Base-by-base conservation (phyloP, 495 filamentous ascomycete species). In the Penicillium lividum region DNA sequence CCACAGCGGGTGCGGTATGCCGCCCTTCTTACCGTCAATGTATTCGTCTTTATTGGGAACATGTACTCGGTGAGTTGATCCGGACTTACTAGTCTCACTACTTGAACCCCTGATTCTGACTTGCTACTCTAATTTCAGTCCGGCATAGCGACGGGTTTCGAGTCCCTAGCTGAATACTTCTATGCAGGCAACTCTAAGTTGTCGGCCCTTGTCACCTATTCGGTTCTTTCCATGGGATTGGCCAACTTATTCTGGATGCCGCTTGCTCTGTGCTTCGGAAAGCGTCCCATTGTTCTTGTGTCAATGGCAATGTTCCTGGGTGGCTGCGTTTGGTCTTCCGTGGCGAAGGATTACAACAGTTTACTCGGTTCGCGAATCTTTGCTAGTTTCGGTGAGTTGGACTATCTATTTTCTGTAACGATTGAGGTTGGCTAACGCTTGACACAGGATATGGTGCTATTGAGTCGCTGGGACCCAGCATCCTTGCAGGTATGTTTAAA, bases 181-280 rank as follows among this genome's bases (percentile, higher is more conserved):
- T 64, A 61, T 22, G 63, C 67, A 16, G 44, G 46, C 15, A 69
- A 67, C 44, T 46, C 61, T 2, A 44, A 61, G 31, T 46, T 77
- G 6, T 56, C 69, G n/a, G 58, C 68, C 18, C 38, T 73, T 0
- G 58, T 77, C 36, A 65, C 66, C 5, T 77, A 68, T 46, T 68
- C 72, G 0, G 72, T 77, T 7, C 59, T 77, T 8, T 62, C 71
- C 13, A 68, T 75, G 60, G 74, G 74, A 7, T 51, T 73, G 27
- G 68, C 73, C 0, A 80, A 80, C 7, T 48, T 82, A 7, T 59
- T 81, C 45, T 80, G 80, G 75, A 78, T 79, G 40, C 81, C 81
- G 1, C 55, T 83, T 15, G 74, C 81, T 0, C 73, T 80, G 30
- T 68, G 76, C 27, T 80, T 73, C 45, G 81, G 81, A 13, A 73